Percentiles rank a stretch among this genome's conserved stretches.
These are phyloP conservation scores for Angomonas ambiguus DNA, from an alignment of 208 protist species.

Conservation along the genomic window DNA sequence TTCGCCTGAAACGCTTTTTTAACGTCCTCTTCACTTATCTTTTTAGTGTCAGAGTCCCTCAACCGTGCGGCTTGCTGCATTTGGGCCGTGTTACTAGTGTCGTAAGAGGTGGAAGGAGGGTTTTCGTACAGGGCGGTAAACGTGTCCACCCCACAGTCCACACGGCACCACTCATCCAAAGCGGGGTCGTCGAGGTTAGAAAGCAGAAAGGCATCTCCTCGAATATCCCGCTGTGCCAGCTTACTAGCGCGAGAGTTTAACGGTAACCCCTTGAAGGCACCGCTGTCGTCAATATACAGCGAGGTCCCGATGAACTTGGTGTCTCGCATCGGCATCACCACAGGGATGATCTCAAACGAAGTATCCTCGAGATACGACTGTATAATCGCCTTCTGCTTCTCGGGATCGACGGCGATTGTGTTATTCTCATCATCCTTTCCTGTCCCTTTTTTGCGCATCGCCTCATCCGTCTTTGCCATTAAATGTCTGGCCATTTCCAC, in stretches of 20 bases:
- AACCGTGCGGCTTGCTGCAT: constrained; percentile 53
- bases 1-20: constrained; percentile 47
- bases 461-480: constrained; percentile 15
- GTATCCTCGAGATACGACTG: constrained; percentile 66
- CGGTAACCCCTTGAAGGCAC: constrained; percentile 78
- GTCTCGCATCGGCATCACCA: constrained; percentile 72
- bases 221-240: constrained; percentile 83
- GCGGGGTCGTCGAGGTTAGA: constrained; percentile 87
- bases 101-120: constrained; percentile 47
- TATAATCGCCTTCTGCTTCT: constrained; percentile 61
- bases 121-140: constrained; percentile 40
- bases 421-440: constrained; percentile 5
- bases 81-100: constrained; percentile 63
- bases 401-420: constrained; percentile 4
- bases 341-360: constrained; percentile 83
- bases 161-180: constrained; percentile 77
- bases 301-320: constrained; percentile 77
- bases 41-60: constrained; percentile 63
- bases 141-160: constrained; percentile 45
- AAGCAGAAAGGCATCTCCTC: constrained; percentile 85
- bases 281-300: constrained; percentile 89
- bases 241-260: constrained; percentile 80
- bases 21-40: constrained; percentile 59
- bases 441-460: constrained; percentile 3
- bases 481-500: constrained; percentile 64